Evolutionary conservation across 192 early-diverging fungal genomes (phyloP).

Genomic region (Dispira simplex): DNA sequence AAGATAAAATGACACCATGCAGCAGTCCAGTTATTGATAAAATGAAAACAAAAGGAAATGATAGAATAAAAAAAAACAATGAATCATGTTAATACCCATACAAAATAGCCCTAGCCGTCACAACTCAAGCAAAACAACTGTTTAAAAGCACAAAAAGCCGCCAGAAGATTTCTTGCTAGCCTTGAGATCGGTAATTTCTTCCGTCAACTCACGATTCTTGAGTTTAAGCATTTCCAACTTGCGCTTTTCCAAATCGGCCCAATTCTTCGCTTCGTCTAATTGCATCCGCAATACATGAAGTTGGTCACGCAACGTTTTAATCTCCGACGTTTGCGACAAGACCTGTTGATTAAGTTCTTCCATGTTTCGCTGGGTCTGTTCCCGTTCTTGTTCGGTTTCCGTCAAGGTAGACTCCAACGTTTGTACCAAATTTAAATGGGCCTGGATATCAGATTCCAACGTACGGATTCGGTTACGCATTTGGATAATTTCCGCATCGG

Average conservation of each 20-base stretch:
- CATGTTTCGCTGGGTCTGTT: conserved; percentile 16
- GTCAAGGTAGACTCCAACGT: conserved; percentile 15
- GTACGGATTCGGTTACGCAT: conserved; percentile 5
- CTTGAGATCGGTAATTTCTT: conserved; percentile 21
- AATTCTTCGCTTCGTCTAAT: conserved; percentile 20
- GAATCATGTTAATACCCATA: no score
- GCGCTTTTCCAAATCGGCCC: conserved; percentile 21
- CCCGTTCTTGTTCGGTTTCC: conserved; percentile 16
- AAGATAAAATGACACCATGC: no score
- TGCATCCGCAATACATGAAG: conserved; percentile 12
- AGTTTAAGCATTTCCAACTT: conserved; percentile 27
- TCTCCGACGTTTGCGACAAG: conserved; percentile 22
- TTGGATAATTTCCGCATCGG: conserved; percentile 7
- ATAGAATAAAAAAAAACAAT: no score
- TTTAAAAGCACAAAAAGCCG: conserved; percentile 23
- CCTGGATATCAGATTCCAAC: conserved; percentile 13
- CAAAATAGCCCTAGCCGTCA: no score
- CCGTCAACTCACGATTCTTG: conserved; percentile 23
- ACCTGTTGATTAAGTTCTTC: conserved; percentile 23
- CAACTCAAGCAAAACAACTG: not conserved
- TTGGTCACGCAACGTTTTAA: conserved; percentile 16
- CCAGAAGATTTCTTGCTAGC: conserved; percentile 17
- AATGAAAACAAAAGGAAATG: no score
- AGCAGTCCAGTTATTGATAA: no score
- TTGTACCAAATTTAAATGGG: conserved; percentile 14